These are phyloP conservation scores for Elsinoe necatrix DNA, from an alignment of 2,329 filamentous ascomycete species.

Conservation along the genomic window DNA sequence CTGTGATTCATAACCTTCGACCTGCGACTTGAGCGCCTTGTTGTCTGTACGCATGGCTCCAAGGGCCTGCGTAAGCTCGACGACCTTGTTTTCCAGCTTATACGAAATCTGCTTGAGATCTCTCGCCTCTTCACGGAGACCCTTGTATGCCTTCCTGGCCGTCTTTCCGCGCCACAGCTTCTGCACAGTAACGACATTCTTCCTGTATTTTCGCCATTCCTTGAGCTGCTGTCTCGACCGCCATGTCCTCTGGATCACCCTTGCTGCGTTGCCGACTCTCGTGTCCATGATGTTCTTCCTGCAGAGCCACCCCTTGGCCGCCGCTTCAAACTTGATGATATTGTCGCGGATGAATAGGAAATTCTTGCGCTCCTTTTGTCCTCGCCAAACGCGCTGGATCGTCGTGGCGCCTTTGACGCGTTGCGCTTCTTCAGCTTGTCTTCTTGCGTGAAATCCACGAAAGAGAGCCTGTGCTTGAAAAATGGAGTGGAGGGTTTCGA, in stretches of 20 bases:
- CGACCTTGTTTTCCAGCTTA: slow-evolving; percentile 98
- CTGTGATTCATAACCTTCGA: slow-evolving; percentile 93
- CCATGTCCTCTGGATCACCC: slow-evolving; percentile 86
- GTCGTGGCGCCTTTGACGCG: slow-evolving; percentile 81
- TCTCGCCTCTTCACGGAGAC: slow-evolving; percentile 83
- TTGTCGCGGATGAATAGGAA: slow-evolving; percentile 74
- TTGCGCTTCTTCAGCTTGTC: slow-evolving; percentile 69
- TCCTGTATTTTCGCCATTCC: slow-evolving; percentile 79
- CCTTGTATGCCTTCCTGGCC: slow-evolving; percentile 81
- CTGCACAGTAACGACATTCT: slow-evolving; percentile 82
- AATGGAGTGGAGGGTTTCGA: slow-evolving; percentile 76
- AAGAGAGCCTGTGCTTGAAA: slow-evolving; percentile 69
- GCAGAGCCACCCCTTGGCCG: slow-evolving; percentile 84
- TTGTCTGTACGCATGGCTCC: slow-evolving; percentile 92
- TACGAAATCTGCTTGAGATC: slow-evolving; percentile 99
- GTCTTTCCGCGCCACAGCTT: slow-evolving; percentile 81
- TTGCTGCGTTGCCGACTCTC: slow-evolving; percentile 81
- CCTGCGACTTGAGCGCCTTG: slow-evolving; percentile 75
- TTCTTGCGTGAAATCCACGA: slow-evolving; percentile 70
- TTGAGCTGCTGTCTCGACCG: slow-evolving; percentile 69
- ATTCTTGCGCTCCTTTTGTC: slow-evolving; percentile 75
- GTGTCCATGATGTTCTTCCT: slow-evolving; percentile 91
- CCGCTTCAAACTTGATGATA: slow-evolving; percentile 78
- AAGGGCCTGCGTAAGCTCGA: slow-evolving; percentile 89
- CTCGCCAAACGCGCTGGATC: slow-evolving; percentile 92